Evolutionary conservation across 768 basidiomycete genomes (phyloP).

Genomic region (Gyrodon lividus): DNA sequence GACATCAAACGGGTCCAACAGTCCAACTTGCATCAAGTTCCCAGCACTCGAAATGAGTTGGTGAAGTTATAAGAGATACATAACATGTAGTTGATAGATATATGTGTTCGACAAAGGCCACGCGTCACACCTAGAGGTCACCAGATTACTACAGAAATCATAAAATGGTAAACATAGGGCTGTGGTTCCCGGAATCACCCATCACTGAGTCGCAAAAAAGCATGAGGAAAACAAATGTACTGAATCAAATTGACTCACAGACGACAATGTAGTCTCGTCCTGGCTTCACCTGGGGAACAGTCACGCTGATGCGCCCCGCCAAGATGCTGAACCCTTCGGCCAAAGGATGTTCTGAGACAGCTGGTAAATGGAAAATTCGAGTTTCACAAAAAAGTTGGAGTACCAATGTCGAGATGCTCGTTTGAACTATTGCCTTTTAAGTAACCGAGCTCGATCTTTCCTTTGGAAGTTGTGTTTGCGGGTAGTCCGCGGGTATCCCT

Average conservation of each 20-base stretch:
- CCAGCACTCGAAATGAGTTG: neutral
- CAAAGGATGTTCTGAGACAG: constrained; percentile 50
- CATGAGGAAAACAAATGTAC: neutral
- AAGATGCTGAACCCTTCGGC: constrained; percentile 53
- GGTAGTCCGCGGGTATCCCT: constrained; percentile 54
- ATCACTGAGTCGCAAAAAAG: constrained; percentile 40
- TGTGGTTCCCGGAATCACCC: constrained; percentile 63
- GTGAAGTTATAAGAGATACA: too few relatives aligned
- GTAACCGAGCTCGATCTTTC: constrained; percentile 53
- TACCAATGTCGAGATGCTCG: constrained; percentile 55
- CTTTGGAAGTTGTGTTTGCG: constrained; percentile 46
- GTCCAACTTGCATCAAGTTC: neutral
- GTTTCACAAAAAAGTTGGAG: constrained; percentile 31
- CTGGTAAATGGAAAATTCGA: constrained; percentile 44
- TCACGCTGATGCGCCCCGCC: constrained; percentile 48
- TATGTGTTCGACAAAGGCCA: neutral
- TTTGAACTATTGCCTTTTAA: constrained; percentile 39
- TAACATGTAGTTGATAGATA: too few relatives aligned
- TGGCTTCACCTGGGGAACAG: constrained; percentile 51
- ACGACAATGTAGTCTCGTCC: constrained; percentile 58
- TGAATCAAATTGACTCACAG: constrained; percentile 43
- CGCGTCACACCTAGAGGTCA: neutral
- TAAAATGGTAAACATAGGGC: constrained; percentile 55
- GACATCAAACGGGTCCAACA: too few relatives aligned
- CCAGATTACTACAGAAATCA: neutral